Conservation (phyloP, 495 filamentous ascomycete species). For the Penicillium steckii region DNA sequence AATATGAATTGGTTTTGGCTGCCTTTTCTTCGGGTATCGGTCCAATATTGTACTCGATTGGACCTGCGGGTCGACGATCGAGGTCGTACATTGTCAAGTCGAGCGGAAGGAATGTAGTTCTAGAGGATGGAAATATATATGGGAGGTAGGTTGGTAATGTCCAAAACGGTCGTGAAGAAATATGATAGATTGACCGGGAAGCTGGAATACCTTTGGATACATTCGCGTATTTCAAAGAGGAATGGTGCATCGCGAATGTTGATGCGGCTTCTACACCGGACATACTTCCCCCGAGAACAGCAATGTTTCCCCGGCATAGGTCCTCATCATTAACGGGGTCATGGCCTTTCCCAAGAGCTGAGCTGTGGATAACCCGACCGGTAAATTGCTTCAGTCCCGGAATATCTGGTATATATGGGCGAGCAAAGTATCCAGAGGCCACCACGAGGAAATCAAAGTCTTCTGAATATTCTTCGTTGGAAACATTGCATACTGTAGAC, state of each 20-base stretch:
- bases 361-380: slow-evolving; percentile 59
- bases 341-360: slow-evolving; percentile 35
- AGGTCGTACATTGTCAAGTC: slow-evolving; percentile 76
- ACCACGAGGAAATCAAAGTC: slow-evolving; percentile 73
- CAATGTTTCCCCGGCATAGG: slow-evolving; percentile 54
- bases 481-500: too few species aligned
- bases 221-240: slow-evolving; percentile 37
- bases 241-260: slow-evolving; percentile 67
- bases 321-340: slow-evolving; percentile 8
- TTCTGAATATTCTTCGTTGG: slow-evolving; percentile 19
- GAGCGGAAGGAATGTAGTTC: slow-evolving; percentile 65
- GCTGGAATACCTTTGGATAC: not conserved
- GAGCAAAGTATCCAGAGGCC: slow-evolving; percentile 74
- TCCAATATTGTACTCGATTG: slow-evolving; percentile 58
- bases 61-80: slow-evolving; percentile 52
- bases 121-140: slow-evolving; percentile 21
- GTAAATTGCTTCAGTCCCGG: slow-evolving; percentile 29
- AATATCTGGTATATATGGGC: slow-evolving; percentile 53
- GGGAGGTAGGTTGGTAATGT: slow-evolving; percentile 65
- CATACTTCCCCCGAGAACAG: slow-evolving; percentile 82
- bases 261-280: slow-evolving; percentile 77
- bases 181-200: slow-evolving; percentile 59
- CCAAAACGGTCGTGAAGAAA: slow-evolving; percentile 71
- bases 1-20: slow-evolving; percentile 49
- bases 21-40: slow-evolving; percentile 56